Evolutionary conservation across 2,329 filamentous ascomycete species (phyloP).

Genomic region (Calonectria pseudoturangicola): DNA sequence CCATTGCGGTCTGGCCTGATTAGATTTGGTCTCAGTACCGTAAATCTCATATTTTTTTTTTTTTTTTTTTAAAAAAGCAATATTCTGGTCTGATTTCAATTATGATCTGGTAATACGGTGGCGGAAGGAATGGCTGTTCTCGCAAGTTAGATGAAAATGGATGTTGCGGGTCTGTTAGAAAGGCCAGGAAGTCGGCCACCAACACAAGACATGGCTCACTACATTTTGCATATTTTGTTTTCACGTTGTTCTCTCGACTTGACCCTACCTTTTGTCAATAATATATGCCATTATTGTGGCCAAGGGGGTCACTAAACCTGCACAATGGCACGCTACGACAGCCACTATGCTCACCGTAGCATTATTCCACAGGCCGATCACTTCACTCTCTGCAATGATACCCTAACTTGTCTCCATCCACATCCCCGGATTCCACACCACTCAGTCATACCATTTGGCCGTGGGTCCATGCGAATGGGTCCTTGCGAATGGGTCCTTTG

Average conservation of each 20-base stretch:
- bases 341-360: slow-evolving; percentile 8
- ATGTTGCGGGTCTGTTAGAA: neutral
- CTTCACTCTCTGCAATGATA: slow-evolving; percentile 15
- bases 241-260: neutral
- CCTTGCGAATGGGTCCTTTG: neutral
- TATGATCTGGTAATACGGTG: neutral
- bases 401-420: slow-evolving; percentile 15
- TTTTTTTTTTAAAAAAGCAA: no score
- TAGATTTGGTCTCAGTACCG: neutral
- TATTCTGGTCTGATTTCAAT: neutral
- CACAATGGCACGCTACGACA: neutral
- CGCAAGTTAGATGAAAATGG: neutral
- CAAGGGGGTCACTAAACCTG: neutral
- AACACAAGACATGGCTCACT: neutral
- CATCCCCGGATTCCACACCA: slow-evolving; percentile 18
- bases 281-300: neutral
- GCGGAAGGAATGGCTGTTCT: neutral
- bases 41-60: no score
- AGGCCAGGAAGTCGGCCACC: neutral
- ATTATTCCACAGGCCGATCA: slow-evolving; percentile 2
- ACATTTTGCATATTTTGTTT: no score
- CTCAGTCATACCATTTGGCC: slow-evolving; percentile 10
- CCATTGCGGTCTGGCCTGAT: neutral
- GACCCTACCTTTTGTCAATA: no score
- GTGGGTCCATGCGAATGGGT: slow-evolving; percentile 26